Evolutionary conservation across 305 asterid species (phyloP).

Genomic region (Caryopteris hybrid): DNA sequence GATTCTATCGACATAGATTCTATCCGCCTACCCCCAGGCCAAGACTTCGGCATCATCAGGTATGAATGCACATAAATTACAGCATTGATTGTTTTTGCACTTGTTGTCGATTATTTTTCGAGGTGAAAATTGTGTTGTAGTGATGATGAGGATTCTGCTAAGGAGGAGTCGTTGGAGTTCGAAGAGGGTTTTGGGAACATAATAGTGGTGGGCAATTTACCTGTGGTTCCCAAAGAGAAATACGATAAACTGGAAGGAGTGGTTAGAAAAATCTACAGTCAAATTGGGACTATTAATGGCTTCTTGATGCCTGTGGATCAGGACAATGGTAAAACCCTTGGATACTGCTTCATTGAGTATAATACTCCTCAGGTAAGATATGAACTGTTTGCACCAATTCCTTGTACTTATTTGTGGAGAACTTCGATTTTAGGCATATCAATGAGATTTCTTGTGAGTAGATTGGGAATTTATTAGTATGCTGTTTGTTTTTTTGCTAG

Average conservation of each 20-base stretch:
- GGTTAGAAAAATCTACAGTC: constrained; percentile 65
- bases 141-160: constrained; percentile 80
- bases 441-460: too few species aligned
- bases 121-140: constrained; percentile 19
- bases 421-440: too few species aligned
- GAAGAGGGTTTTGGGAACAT: constrained; percentile 75
- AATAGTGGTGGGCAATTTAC: constrained; percentile 83
- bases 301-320: constrained; percentile 86
- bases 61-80: neutral
- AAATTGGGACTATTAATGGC: constrained; percentile 77
- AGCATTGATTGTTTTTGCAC: neutral
- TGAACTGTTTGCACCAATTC: neutral
- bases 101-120: neutral
- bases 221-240: constrained; percentile 71
- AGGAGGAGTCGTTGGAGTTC: constrained; percentile 60
- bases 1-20: constrained; percentile 57
- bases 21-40: constrained; percentile 63
- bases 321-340: constrained; percentile 62
- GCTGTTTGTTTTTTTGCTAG: neutral
- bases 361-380: constrained; percentile 73
- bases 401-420: too few species aligned
- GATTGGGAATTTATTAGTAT: neutral
- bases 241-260: constrained; percentile 82
- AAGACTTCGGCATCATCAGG: constrained; percentile 72
- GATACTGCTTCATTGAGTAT: constrained; percentile 86